Percentiles rank a stretch among this genome's conserved stretches.
Conservation (phyloP, 306 rosid species). For the Dalbergia cochinchinensis region DNA sequence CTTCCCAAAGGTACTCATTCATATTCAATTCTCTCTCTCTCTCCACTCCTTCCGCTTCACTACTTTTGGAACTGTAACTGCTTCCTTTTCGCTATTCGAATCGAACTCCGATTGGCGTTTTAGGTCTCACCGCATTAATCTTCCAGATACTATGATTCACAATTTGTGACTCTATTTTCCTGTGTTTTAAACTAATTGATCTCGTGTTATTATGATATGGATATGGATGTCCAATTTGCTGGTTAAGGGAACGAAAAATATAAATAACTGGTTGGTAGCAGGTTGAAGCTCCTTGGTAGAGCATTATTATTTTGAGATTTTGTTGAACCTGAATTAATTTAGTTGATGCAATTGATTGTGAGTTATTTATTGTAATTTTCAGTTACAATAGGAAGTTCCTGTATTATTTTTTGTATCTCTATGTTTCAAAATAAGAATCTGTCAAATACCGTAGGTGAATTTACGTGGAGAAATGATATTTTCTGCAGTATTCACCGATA, state of each 20-base stretch:
- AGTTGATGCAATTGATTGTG: neutral
- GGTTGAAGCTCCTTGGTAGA: neutral
- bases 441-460: neutral
- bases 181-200: neutral
- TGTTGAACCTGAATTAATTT: conserved; percentile 13
- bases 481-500: neutral
- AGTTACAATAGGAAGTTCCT: neutral
- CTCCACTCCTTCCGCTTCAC: neutral
- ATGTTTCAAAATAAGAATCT: no score
- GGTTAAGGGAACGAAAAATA: neutral
- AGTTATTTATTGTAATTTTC: conserved; percentile 2
- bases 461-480: neutral
- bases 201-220: neutral
- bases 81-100: neutral
- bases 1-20: conserved; percentile 55
- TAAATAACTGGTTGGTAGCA: neutral
- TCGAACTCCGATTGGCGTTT: neutral
- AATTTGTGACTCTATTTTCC: neutral
- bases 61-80: neutral
- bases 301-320: neutral
- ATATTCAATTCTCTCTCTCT: neutral
- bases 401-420: neutral
- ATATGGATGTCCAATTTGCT: neutral
- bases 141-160: neutral
- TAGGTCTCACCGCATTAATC: neutral